Evolutionary conservation across 108 stramenopile species (phyloP).

Genomic region (Discostella stelligeroides): DNA sequence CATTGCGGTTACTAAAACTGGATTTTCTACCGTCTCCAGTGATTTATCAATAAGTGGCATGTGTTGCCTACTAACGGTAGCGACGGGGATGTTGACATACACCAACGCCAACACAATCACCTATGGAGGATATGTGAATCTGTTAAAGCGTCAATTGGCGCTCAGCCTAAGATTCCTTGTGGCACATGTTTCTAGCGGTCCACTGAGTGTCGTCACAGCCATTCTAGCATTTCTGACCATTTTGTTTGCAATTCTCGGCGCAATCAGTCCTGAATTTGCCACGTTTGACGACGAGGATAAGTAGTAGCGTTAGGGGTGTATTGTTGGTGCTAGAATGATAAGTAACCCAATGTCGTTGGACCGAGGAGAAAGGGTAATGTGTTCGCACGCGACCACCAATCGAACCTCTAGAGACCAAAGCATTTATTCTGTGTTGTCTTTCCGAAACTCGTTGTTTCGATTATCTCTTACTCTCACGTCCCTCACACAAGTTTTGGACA

Average conservation of each 20-base stretch:
- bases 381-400: too few relatives aligned
- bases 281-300: constrained; percentile 36
- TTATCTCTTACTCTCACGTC: constrained; percentile 15
- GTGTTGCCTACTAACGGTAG: constrained; percentile 45
- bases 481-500: constrained; percentile 47
- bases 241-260: constrained; percentile 30
- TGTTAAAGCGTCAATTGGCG: constrained; percentile 29
- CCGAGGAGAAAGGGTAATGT: too few relatives aligned
- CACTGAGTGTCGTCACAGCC: constrained; percentile 41
- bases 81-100: constrained; percentile 39
- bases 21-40: background rate
- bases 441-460: background rate
- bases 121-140: constrained; percentile 42
- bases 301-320: background rate
- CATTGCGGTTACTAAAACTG: background rate
- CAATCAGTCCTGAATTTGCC: constrained; percentile 36
- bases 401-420: too few relatives aligned
- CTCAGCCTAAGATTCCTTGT: constrained; percentile 28
- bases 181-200: constrained; percentile 24
- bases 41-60: constrained; percentile 45
- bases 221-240: constrained; percentile 31
- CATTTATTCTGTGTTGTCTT: background rate
- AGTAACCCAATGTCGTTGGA: too few relatives aligned
- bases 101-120: constrained; percentile 45
- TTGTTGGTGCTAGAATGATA: background rate